Conservation (phyloP, 2,329 filamentous ascomycete genomes). For the Sarocladiaceae sp. region DNA sequence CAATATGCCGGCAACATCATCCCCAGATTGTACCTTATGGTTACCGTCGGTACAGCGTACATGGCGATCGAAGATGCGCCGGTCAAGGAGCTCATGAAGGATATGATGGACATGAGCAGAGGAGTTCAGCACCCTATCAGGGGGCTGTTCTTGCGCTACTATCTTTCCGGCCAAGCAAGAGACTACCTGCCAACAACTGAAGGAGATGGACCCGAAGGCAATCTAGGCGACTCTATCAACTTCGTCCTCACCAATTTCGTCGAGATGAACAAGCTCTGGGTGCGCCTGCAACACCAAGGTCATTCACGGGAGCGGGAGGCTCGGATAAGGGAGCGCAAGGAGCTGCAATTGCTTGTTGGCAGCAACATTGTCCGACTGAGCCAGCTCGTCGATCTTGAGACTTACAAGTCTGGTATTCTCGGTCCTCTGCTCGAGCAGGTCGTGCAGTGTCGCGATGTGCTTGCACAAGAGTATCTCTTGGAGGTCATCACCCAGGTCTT, state of each 20-base stretch:
- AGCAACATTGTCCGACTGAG: conserved; percentile 94
- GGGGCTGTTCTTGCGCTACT: conserved; percentile 91
- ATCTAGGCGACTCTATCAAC: conserved; percentile 94
- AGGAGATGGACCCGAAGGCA: conserved; percentile 88
- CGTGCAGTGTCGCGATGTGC: conserved; percentile 92
- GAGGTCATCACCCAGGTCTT: conserved; percentile 99
- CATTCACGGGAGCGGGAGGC: conserved; percentile 92
- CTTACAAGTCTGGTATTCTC: conserved; percentile 86
- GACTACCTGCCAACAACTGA: conserved; percentile 78
- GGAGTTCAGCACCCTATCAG: conserved; percentile 96
- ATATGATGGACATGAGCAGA: conserved; percentile 99
- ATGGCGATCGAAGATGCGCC: conserved; percentile 98
- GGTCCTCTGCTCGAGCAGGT: conserved; percentile 90
- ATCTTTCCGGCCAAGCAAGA: conserved; percentile 88
- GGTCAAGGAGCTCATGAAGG: conserved; percentile 99
- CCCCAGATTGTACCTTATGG: conserved; percentile 95
- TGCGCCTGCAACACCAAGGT: conserved; percentile 92
- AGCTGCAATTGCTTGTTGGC: conserved; percentile 89
- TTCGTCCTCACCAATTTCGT: conserved; percentile 98
- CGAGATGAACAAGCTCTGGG: conserved; percentile 99
- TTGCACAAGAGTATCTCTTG: conserved; percentile 93
- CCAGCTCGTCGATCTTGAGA: conserved; percentile 89
- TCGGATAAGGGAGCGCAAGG: conserved; percentile 87
- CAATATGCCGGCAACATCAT: conserved; percentile 98
- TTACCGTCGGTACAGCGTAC: conserved; percentile 97